Conservation (phyloP, 768 basidiomycete species). For the Tulasnella sp. region DNA sequence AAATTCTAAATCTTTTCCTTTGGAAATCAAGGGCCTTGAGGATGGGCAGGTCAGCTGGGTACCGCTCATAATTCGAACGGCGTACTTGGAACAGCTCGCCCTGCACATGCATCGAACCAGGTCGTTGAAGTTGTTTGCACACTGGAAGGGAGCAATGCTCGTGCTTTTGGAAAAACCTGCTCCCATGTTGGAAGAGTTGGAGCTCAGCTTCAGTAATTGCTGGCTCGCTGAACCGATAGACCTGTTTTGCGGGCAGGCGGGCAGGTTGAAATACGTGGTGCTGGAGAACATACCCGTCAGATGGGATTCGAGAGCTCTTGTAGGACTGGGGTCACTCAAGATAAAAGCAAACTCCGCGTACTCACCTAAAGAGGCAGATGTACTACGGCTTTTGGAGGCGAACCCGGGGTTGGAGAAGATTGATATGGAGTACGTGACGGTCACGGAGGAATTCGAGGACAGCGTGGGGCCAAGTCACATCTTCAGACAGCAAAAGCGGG, state of each 20-base stretch:
- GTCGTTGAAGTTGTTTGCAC: not conserved
- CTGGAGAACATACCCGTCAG: not conserved
- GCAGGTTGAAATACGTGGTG: not conserved
- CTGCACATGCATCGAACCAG: not conserved
- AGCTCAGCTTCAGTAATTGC: not conserved
- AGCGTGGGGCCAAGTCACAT: not conserved
- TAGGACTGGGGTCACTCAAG: not conserved
- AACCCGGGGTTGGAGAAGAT: not conserved
- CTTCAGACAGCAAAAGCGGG: not conserved
- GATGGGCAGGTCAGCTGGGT: not conserved
- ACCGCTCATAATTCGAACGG: not conserved
- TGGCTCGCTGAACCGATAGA: not conserved
- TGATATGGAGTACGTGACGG: not conserved
- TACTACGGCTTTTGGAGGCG: not conserved
- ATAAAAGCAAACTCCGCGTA: not conserved
- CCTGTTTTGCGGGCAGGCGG: not conserved
- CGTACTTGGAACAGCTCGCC: not conserved
- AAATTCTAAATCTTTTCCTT: not conserved
- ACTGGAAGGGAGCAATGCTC: not conserved
- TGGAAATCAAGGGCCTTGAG: not conserved
- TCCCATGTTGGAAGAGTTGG: not conserved
- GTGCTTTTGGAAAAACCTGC: not conserved
- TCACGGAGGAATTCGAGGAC: not conserved
- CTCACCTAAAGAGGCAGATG: not conserved
- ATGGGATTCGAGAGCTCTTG: not conserved